These are phyloP conservation scores for Paecilomyces sp. DNA, from an alignment of 2,329 filamentous ascomycete genomes.

Conservation along the genomic window DNA sequence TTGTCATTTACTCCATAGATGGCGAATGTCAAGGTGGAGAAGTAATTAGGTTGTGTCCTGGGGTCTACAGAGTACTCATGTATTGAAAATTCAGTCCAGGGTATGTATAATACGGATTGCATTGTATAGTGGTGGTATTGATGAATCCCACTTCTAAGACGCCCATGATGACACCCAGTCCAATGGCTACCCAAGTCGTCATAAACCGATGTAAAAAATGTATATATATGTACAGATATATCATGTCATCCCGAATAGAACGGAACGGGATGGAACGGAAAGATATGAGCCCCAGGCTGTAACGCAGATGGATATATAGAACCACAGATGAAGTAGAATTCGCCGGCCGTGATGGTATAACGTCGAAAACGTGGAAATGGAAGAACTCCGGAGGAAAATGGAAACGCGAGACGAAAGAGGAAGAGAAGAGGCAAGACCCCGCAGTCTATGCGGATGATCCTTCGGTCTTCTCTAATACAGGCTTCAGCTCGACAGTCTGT, in stretches of 20 bases:
- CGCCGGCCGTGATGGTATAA: neutral
- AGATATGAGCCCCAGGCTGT: neutral
- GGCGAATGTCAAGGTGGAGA: too few species aligned
- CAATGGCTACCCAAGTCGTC: neutral
- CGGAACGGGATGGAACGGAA: neutral
- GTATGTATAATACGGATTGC: too few species aligned
- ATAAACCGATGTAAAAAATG: neutral
- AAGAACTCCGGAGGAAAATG: neutral
- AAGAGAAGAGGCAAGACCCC: neutral
- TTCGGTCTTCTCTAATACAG: slow-evolving; percentile 2
- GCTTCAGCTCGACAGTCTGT: slow-evolving; percentile 1
- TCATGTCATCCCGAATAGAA: neutral
- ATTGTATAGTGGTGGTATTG: too few species aligned
- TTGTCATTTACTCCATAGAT: too few species aligned
- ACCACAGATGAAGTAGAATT: neutral
- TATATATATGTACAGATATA: neutral
- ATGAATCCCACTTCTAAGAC: neutral
- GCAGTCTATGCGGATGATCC: neutral
- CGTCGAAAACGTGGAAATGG: too few species aligned
- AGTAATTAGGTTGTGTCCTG: too few species aligned
- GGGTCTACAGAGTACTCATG: too few species aligned
- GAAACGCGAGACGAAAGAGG: slow-evolving; percentile 3
- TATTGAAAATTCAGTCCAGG: too few species aligned
- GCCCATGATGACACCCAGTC: neutral
- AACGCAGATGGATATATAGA: neutral